Conservation (phyloP, 75 land plant genomes). For the Azolla pinnata region DNA sequence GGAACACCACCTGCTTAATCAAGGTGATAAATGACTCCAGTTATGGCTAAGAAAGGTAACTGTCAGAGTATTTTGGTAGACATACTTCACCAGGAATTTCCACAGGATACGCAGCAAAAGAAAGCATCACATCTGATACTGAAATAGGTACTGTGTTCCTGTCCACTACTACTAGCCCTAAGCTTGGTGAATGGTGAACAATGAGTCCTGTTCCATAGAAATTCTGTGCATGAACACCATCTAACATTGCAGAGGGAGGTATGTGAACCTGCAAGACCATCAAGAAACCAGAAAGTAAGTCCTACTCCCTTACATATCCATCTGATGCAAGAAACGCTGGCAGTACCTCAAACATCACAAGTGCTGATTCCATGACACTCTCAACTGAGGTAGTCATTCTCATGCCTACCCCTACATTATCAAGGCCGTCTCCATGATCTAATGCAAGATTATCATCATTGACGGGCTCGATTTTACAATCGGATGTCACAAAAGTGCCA, state of each 20-base stretch:
- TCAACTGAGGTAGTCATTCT: conserved; percentile 62
- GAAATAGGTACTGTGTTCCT: conserved; percentile 91
- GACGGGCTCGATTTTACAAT: conserved; percentile 21
- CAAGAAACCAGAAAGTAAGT: too few species aligned
- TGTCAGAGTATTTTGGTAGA: not conserved
- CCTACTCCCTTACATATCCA: too few species aligned
- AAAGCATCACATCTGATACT: conserved; percentile 83
- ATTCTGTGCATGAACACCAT: conserved; percentile 86
- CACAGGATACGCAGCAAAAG: conserved; percentile 94
- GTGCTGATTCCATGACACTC: conserved; percentile 70
- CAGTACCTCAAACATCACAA: conserved; percentile 89
- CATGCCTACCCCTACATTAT: conserved; percentile 19
- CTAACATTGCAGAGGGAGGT: conserved; percentile 84
- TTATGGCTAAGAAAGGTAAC: too few species aligned
- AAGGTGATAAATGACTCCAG: not conserved
- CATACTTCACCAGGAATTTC: conserved; percentile 88
- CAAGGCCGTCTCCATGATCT: conserved; percentile 8
- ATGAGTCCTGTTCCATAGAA: conserved; percentile 94
- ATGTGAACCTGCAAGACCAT: conserved; percentile 95
- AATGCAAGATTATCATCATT: conserved; percentile 9
- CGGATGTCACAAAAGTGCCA: conserved; percentile 26
- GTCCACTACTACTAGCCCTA: conserved; percentile 86
- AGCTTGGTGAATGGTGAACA: conserved; percentile 57
- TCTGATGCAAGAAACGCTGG: conserved; percentile 7
- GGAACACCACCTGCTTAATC: conserved; percentile 58